Evolutionary conservation across 2,329 filamentous ascomycete species (phyloP), one percentile per base, ranked within the genome.

Genomic region (Hypoxylon sp.): DNA sequence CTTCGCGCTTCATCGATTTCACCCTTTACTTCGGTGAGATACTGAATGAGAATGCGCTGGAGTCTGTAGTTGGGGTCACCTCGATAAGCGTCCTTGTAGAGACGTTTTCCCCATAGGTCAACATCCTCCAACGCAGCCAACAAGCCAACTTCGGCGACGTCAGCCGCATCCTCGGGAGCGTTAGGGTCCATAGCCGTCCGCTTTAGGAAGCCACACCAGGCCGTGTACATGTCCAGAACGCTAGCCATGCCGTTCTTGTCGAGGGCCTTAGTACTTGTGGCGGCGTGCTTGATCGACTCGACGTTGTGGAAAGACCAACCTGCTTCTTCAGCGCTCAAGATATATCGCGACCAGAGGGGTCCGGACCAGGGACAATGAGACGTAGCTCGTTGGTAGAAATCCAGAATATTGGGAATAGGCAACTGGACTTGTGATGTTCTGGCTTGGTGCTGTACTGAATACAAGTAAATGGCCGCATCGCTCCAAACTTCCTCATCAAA

Each of bases 291-390:
- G 79, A 98, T 94, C 44, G 90, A 87, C 74, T 97, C 93, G 57
- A 98, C 93, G 54, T 93, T 91, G 24, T 91, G 85, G 74, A 97
- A 97, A 0, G 91, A 85, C 70, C 91, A 87, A 35, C 88, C 88
- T 67, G 93, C 91, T 50, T 93, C 88, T 80, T 98, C 96, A 3
- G 94, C 92, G 19, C 90, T 91, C 57, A 98, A 82, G 26, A 99
- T 91, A 71, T 94, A 94, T 72, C 95, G 90, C 5, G 93, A 93
- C 96, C 96, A 99, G 5, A 99, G 85, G 29, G 88, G 86, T 14
- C 96, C 96, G 5, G 94, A 97, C 92, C 94, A 97, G 1, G 96
- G 94, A 74, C 95, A 97, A 80, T 98, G 96, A 47, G 91, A 88
- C 9, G 94, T 96, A 11, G 94, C 94, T 71, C 94, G 88, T 74